Evolutionary conservation across 257 asterid species (phyloP).

Genomic region (Echium plantagineum): DNA sequence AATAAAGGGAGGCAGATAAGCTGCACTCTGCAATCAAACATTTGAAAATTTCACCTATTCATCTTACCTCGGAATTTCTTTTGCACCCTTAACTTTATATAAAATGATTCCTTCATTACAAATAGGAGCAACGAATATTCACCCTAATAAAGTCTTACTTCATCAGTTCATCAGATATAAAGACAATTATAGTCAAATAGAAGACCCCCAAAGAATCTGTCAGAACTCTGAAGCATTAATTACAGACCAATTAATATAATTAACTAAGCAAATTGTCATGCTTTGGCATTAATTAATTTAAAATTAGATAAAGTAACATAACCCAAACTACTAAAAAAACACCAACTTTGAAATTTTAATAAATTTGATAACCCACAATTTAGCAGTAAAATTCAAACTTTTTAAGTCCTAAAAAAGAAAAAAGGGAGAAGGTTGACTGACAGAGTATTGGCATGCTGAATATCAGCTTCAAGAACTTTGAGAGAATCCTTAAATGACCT

Average conservation of each 20-base stretch:
- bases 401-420: not conserved
- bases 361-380: not conserved
- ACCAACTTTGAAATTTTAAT: not conserved
- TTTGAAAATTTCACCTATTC: not conserved
- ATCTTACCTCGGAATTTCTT: not conserved
- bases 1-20: not conserved
- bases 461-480: conserved; percentile 76
- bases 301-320: not conserved
- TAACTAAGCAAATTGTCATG: too few species aligned
- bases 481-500: conserved; percentile 76
- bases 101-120: conserved; percentile 35
- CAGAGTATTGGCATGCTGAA: conserved; percentile 86
- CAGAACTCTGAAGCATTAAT: not conserved
- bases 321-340: not conserved
- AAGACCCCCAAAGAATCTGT: not conserved
- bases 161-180: conserved; percentile 14
- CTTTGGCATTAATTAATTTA: too few species aligned
- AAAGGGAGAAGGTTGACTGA: conserved; percentile 13
- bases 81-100: conserved; percentile 11
- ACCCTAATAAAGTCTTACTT: conserved; percentile 24
- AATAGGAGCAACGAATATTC: conserved; percentile 35
- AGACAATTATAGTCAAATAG: not conserved
- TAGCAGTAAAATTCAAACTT: not conserved
- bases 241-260: not conserved
- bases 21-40: not conserved